Percentiles rank a stretch among this genome's conserved stretches.
Conservation (phyloP, 768 basidiomycete genomes). For the Obba rivulosa region DNA sequence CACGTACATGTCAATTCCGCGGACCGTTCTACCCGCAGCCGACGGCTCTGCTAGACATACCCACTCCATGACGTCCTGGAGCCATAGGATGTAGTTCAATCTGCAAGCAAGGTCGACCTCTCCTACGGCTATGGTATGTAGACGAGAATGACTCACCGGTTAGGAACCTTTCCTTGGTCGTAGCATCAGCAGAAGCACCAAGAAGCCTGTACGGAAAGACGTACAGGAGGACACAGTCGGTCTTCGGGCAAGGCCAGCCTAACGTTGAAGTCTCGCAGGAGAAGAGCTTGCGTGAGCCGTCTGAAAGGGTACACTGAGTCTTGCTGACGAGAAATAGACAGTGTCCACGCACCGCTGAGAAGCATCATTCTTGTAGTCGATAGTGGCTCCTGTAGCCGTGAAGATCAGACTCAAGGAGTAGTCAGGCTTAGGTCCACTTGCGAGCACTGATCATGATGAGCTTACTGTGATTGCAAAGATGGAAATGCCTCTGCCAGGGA, state of each 20-base stretch:
- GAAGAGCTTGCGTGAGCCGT: slow-evolving; percentile 72
- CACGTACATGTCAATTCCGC: slow-evolving; percentile 71
- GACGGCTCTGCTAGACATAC: slow-evolving; percentile 14
- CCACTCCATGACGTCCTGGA: slow-evolving; percentile 59
- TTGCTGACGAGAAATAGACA: background rate
- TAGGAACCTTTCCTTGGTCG: slow-evolving; percentile 50
- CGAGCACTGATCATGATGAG: background rate
- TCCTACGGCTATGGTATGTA: background rate
- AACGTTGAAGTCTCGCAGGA: slow-evolving; percentile 69
- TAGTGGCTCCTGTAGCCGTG: slow-evolving; percentile 29
- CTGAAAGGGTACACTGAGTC: slow-evolving; percentile 32
- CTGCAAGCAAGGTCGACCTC: slow-evolving; percentile 29
- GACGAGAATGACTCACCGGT: slow-evolving; percentile 41
- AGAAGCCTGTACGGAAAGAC: slow-evolving; percentile 16
- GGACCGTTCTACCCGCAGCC: slow-evolving; percentile 21
- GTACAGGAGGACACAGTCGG: slow-evolving; percentile 83
- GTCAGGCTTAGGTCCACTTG: background rate
- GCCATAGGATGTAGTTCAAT: slow-evolving; percentile 84
- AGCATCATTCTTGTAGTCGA: slow-evolving; percentile 72
- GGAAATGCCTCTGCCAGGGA: slow-evolving; percentile 53
- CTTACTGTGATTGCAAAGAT: slow-evolving; percentile 50
- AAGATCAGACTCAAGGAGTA: slow-evolving; percentile 18
- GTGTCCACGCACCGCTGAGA: slow-evolving; percentile 54
- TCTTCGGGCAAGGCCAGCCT: slow-evolving; percentile 56
- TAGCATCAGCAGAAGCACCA: background rate